phyloP scores from a whole-genome alignment of 306 rosid species.

The Medicago truncatula region MtrunA17r5.0-ANR NC_053049.1:40638501-40639000 shows the following conservation, averaged over 20 bases:
- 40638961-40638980: background rate
- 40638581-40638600: constrained; percentile 1
- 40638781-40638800: constrained; percentile 2
- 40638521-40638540: constrained; percentile 6
- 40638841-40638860: background rate
- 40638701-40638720: background rate
- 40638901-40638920: background rate
- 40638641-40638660: background rate
- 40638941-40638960: background rate
- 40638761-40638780: background rate
- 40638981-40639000: background rate
- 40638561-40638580: constrained; percentile 8
- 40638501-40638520: background rate
- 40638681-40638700: background rate
- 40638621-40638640: background rate
- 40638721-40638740: background rate
- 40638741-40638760: background rate
- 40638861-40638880: constrained; percentile 5
- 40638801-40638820: background rate
- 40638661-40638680: background rate
- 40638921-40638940: background rate
- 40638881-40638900: constrained; percentile 3
- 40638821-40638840: background rate
- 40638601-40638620: constrained; percentile 15
- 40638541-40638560: background rate